Percentiles rank a stretch among this genome's conserved stretches.
phyloP scores from a whole-genome alignment of 2,329 filamentous ascomycete genomes.

The Pleurostoma richardsiae region DNA sequence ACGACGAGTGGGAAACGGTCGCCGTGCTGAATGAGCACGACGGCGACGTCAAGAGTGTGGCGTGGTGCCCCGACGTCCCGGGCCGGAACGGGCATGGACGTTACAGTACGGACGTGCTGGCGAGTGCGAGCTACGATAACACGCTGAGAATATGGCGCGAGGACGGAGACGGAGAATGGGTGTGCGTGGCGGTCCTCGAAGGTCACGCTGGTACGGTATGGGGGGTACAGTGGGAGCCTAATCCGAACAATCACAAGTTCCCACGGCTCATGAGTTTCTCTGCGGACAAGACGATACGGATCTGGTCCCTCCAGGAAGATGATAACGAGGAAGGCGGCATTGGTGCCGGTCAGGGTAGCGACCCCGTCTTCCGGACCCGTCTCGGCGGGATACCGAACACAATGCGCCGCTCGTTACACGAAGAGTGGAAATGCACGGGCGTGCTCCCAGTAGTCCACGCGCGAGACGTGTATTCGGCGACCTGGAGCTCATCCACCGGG shows the following conservation, averaged over 20 bases:
- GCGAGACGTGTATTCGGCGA: conserved; percentile 75
- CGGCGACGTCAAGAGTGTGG: conserved; percentile 89
- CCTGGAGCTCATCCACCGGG: conserved; percentile 77
- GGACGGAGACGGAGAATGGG: conserved; percentile 87
- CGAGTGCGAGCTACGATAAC: conserved; percentile 91
- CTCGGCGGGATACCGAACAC: conserved; percentile 78
- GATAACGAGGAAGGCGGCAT: conserved; percentile 29
- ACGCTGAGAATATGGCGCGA: conserved; percentile 85
- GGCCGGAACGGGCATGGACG: conserved; percentile 37
- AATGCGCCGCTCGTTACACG: conserved; percentile 71
- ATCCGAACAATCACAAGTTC: conserved; percentile 33
- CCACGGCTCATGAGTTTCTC: conserved; percentile 75
- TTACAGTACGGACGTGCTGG: conserved; percentile 67
- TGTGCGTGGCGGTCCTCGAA: conserved; percentile 74
- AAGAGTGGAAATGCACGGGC: conserved; percentile 78
- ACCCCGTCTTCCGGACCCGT: conserved; percentile 23
- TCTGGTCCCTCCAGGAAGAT: conserved; percentile 66
- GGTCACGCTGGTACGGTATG: conserved; percentile 87
- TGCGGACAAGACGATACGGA: conserved; percentile 71
- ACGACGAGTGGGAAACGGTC: conserved; percentile 95
- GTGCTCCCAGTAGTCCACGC: conserved; percentile 72
- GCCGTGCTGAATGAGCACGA: conserved; percentile 93
- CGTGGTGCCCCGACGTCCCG: conserved; percentile 75
- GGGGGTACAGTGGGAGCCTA: conserved; percentile 70
- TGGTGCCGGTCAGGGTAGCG: conserved; percentile 15